phyloP scores from a whole-genome alignment of 1,284 basidiomycete species.

The Rhodotorula mucilaginosa region DNA sequence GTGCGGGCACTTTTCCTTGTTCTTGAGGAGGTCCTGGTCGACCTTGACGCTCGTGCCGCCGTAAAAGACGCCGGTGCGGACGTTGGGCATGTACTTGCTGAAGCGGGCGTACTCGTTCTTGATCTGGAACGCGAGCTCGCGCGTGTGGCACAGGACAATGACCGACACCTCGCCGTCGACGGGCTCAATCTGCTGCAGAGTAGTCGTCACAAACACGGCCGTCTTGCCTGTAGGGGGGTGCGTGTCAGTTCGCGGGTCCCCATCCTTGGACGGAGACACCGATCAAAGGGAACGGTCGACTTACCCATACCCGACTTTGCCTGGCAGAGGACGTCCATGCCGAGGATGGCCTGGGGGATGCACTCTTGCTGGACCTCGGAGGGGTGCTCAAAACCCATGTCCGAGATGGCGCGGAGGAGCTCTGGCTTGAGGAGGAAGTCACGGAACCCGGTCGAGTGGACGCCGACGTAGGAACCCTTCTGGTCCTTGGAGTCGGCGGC shows the following conservation, averaged over 20 bases:
- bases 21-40: slow-evolving; percentile 89
- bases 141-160: slow-evolving; percentile 96
- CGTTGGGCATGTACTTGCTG: slow-evolving; percentile 99
- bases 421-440: slow-evolving; percentile 98
- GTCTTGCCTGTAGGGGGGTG: slow-evolving; percentile 67
- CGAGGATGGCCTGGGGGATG: slow-evolving; percentile 98
- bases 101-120: slow-evolving; percentile 99
- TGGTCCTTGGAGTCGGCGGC: slow-evolving; percentile 70
- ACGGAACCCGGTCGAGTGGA: slow-evolving; percentile 71
- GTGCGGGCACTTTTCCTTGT: slow-evolving; percentile 97
- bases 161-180: slow-evolving; percentile 98
- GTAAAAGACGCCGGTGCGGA: slow-evolving; percentile 96
- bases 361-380: slow-evolving; percentile 99
- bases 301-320: slow-evolving; percentile 94
- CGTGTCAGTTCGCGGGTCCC: neutral
- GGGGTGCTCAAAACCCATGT: slow-evolving; percentile 98
- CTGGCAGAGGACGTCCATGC: slow-evolving; percentile 99
- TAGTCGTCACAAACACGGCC: slow-evolving; percentile 97
- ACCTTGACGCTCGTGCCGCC: slow-evolving; percentile 93
- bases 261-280: too few species aligned
- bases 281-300: slow-evolving; percentile 4
- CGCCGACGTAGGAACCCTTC: slow-evolving; percentile 96
- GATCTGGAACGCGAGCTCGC: slow-evolving; percentile 99
- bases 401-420: slow-evolving; percentile 93
- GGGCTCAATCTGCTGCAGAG: slow-evolving; percentile 96